Evolutionary conservation across 352 stramenopile species (phyloP), one percentile per base, ranked within the genome.

Genomic region (Pythium rhizo-oryzae): DNA sequence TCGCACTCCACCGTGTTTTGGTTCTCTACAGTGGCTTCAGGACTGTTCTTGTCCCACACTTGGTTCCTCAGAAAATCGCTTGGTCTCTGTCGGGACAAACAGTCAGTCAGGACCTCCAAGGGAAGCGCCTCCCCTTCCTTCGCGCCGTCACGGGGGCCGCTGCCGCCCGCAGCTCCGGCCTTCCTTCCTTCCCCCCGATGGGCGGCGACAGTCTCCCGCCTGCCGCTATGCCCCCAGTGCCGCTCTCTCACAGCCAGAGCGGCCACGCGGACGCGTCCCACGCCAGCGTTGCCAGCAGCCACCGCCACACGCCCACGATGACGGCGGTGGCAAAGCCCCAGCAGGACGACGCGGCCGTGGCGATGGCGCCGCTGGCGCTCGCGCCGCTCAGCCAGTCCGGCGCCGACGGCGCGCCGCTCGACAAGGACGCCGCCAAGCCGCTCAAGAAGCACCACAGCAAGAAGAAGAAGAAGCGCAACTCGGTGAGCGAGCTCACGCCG

Each of bases 401-500:
- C 15, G 19, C 21, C 16, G 54, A 44, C n/a, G 51, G 50, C n/a
- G n/a, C 16, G 7, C 23, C 39, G 4, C 8, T 24, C 25, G 23
- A 41, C 2, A 43, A 30, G 8, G 43, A 41, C 8, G 12, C 46
- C 8, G 12, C 46, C 63, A 64, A 59, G 46, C 47, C 63, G 8
- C 24, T 62, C 7, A 57, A 51, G 37, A 71, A 71, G 41, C 50
- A 57, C 52, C 54, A 64, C 37, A 70, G 56, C 43, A 52, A 49
- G 39, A 72, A 58, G 66, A 68, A 65, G 53, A 61, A 67, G 49
- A 64, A 63, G 53, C 64, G 64, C 46, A 41, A 28, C 39, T 63
- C 56, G n/a, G 23, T 60, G 37, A 82, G 54, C n/a, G 80, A 88
- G 68, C 68, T 62, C 50, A 72, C 76, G 54, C 72, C 77, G 54